Conservation (phyloP, 2,329 filamentous ascomycete genomes). For the Hyphodiscus sp. region DNA sequence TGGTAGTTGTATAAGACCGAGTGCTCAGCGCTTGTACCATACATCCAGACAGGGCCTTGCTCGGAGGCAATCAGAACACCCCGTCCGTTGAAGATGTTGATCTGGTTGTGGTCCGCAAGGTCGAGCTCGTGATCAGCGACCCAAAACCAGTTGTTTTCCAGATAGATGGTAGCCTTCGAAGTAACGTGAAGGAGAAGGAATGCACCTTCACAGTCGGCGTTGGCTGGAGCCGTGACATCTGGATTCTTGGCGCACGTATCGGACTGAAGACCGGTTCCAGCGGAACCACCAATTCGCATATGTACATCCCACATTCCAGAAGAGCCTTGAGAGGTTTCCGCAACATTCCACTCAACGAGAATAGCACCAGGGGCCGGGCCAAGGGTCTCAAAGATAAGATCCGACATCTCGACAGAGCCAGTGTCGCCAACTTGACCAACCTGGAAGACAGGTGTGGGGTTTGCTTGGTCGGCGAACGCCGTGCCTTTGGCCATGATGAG, state of each 20-base stretch:
- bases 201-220: conserved; percentile 64
- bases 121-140: conserved; percentile 88
- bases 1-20: conserved; percentile 77
- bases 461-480: conserved; percentile 65
- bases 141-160: conserved; percentile 91
- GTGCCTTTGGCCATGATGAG: conserved; percentile 77
- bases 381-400: conserved; percentile 73
- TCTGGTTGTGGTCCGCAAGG: conserved; percentile 63
- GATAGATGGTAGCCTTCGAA: conserved; percentile 58
- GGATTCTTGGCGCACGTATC: conserved; percentile 75
- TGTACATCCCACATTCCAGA: conserved; percentile 94
- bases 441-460: conserved; percentile 80
- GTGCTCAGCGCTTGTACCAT: conserved; percentile 66
- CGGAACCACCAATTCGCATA: conserved; percentile 81
- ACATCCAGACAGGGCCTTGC: conserved; percentile 72
- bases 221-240: conserved; percentile 50
- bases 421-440: conserved; percentile 71
- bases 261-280: conserved; percentile 72
- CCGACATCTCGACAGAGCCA: conserved; percentile 79
- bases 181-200: conserved; percentile 66
- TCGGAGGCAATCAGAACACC: conserved; percentile 62
- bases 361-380: conserved; percentile 83
- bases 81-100: conserved; percentile 83
- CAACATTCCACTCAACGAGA: conserved; percentile 86
- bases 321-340: conserved; percentile 57